Conservation (phyloP, 129 eudicot species). For the Daucus carota region DH1_v3.0 NC_030381.2:39688501-39689000, state of each 20-base stretch:
- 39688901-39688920: background rate
- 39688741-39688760: background rate
- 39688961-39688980: background rate
- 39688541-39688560: slow-evolving; percentile 80
- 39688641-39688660: background rate
- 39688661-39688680: background rate
- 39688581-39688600: background rate
- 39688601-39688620: background rate
- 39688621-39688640: background rate
- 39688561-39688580: slow-evolving; percentile 9
- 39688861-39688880: background rate
- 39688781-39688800: background rate
- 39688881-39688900: background rate
- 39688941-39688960: background rate
- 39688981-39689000: background rate
- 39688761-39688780: background rate
- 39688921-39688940: background rate
- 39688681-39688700: background rate
- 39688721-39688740: background rate
- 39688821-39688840: background rate
- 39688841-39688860: background rate
- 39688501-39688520: slow-evolving; percentile 99
- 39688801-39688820: background rate
- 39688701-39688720: background rate
- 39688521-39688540: slow-evolving; percentile 98